Base-by-base conservation (phyloP, 805 yeast genomes). In the Suhomyces prunicola region DNA sequence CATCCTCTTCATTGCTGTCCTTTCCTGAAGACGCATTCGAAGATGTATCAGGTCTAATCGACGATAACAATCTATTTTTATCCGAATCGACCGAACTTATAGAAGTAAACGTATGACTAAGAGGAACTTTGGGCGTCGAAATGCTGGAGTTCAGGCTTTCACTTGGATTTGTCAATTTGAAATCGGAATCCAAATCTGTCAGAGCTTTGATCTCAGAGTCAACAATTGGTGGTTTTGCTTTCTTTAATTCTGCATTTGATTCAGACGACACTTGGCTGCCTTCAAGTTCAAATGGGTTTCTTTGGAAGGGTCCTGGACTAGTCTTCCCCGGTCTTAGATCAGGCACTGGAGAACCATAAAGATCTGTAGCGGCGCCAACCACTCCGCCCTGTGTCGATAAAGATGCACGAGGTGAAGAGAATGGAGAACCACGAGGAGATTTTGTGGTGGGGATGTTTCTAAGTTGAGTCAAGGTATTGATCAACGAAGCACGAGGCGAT, bases 321-420 rank as follows among this genome's bases (percentile, higher is more conserved):
- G n/a, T 26, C 33, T 42, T 41, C 9, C 41, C 35, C 17, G 52
- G 68, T 41, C 57, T 61, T 44, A 66, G 56, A 50, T 56, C 59
- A 3, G 70, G 64, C 27, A 62, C 57, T 2, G 63, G 57, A 4
- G 63, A 52, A 41, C 51, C 48, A 23, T 40, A 46, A 29, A 63
- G 53, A 22, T 63, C 68, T n/a, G 48, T 46, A 12, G 24, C 41
- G 5, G 46, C 48, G 3, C 36, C 35, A 23, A 23, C 24, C 5
- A 13, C 48, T 15, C 54, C 53, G 6, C 66, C 68, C 51, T 63
- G 72, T 24, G 68, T 73, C 2, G 80, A 75, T 4, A 79, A 50
- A 0, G 84, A 80, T 1, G 81, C 76, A 53, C 84, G 71, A 22
- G 84, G 83, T 0, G 84, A 79, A 2, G 71, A 54, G 46, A 70